A percentile compares a stretch with the other conserved stretches of the same genome.
Evolutionary conservation across 352 stramenopile species (phyloP).

Genomic region (Phytophthora tentaculata): DNA sequence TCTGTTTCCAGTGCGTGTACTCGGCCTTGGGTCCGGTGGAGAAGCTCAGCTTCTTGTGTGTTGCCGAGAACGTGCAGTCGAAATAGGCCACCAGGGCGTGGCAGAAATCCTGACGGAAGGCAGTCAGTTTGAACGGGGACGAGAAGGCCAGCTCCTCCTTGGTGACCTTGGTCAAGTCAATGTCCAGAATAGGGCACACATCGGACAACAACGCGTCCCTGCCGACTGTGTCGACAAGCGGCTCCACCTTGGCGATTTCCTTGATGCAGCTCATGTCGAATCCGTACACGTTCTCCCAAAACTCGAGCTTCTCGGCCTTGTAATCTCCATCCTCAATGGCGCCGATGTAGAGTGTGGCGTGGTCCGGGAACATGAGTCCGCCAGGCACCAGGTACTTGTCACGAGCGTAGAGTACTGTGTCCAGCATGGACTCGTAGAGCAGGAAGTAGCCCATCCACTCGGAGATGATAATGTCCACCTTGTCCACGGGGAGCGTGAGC

Average conservation of each 20-base stretch:
- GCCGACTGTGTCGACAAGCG: conserved; percentile 97
- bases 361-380: conserved; percentile 97
- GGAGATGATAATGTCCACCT: conserved; percentile 98
- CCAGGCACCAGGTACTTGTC: conserved; percentile 95
- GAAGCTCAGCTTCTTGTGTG: conserved; percentile 96
- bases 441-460: conserved; percentile 99
- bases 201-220: conserved; percentile 91
- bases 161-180: conserved; percentile 92
- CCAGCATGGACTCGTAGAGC: conserved; percentile 98
- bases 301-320: conserved; percentile 94
- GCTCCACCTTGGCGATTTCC: conserved; percentile 96
- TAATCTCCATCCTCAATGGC: conserved; percentile 97
- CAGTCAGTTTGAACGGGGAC: conserved; percentile 91
- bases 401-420: conserved; percentile 96
- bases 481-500: conserved; percentile 90
- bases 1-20: conserved; percentile 99
- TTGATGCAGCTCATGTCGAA: conserved; percentile 99
- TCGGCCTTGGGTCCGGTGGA: conserved; percentile 93
- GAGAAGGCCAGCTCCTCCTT: conserved; percentile 96
- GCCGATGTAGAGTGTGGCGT: conserved; percentile 95
- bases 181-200: conserved; percentile 92
- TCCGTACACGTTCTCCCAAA: conserved; percentile 99
- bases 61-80: conserved; percentile 96
- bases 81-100: conserved; percentile 98
- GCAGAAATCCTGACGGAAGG: conserved; percentile 94